A percentile compares a stretch with the other conserved stretches of the same genome.
Conservation (phyloP, 768 basidiomycete species). For the Boletus rubroflammeus region DNA sequence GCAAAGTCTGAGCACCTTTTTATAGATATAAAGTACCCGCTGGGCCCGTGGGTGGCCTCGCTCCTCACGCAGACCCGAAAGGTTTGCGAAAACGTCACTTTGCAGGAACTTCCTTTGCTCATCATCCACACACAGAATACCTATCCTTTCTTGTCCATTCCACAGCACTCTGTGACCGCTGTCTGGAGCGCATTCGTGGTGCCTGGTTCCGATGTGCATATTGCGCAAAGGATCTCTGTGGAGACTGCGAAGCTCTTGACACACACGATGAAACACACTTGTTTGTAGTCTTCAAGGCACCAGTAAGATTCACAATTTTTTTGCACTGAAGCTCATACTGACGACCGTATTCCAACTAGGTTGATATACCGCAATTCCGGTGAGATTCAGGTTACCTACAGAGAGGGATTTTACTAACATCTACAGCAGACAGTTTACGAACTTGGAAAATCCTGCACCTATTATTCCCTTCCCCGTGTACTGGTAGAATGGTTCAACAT, state of each 20-base stretch:
- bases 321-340: background rate
- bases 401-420: slow-evolving; percentile 8
- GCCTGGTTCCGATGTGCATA: slow-evolving; percentile 91
- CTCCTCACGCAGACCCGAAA: slow-evolving; percentile 46
- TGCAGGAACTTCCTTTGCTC: background rate
- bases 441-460: slow-evolving; percentile 59
- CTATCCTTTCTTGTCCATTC: slow-evolving; percentile 56
- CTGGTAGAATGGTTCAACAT: slow-evolving; percentile 23
- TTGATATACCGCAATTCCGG: slow-evolving; percentile 75
- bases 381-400: slow-evolving; percentile 30
- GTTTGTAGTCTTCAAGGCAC: slow-evolving; percentile 86
- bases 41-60: slow-evolving; percentile 46
- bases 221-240: slow-evolving; percentile 85
- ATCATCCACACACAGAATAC: slow-evolving; percentile 47
- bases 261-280: slow-evolving; percentile 80
- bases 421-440: slow-evolving; percentile 44
- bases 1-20: slow-evolving; percentile 8
- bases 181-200: slow-evolving; percentile 77
- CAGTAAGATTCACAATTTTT: slow-evolving; percentile 40
- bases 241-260: slow-evolving; percentile 73
- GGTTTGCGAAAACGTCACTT: slow-evolving; percentile 36
- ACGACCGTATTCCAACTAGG: slow-evolving; percentile 34
- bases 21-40: slow-evolving; percentile 61
- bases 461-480: slow-evolving; percentile 65
- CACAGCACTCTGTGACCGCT: slow-evolving; percentile 80